Conservation (phyloP, 2,329 filamentous ascomycete species). For the Stachybotrys elegans region DNA sequence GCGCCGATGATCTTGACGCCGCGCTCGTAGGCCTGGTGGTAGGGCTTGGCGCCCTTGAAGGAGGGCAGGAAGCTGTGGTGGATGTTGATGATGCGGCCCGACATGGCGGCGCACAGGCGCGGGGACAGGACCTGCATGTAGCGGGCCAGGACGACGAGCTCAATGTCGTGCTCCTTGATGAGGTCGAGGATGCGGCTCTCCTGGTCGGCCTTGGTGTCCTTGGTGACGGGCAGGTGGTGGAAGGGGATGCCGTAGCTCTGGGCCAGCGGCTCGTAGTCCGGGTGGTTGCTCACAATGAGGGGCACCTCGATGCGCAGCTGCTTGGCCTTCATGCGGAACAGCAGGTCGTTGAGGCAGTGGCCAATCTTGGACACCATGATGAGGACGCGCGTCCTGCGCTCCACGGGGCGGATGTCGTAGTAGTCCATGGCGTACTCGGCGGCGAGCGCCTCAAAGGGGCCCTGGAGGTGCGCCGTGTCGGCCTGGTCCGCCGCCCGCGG, state of each 20-base stretch:
- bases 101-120: slow-evolving; percentile 70
- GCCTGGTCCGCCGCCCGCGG: slow-evolving; percentile 40
- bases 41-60: slow-evolving; percentile 85
- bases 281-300: slow-evolving; percentile 77
- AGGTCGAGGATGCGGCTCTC: slow-evolving; percentile 68
- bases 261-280: slow-evolving; percentile 65
- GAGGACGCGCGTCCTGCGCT: slow-evolving; percentile 68
- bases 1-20: slow-evolving; percentile 87
- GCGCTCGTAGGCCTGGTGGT: slow-evolving; percentile 81
- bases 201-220: slow-evolving; percentile 71
- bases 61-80: slow-evolving; percentile 82
- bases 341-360: slow-evolving; percentile 77
- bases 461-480: slow-evolving; percentile 45
- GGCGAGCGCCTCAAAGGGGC: slow-evolving; percentile 57
- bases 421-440: slow-evolving; percentile 63
- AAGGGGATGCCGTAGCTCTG: slow-evolving; percentile 73
- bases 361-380: slow-evolving; percentile 91
- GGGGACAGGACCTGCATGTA: slow-evolving; percentile 87
- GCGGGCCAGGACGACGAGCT: slow-evolving; percentile 74
- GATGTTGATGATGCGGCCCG: slow-evolving; percentile 86
- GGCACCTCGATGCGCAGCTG: slow-evolving; percentile 68
- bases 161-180: slow-evolving; percentile 62
- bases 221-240: slow-evolving; percentile 73
- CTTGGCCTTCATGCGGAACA: slow-evolving; percentile 71
- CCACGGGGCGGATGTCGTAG: slow-evolving; percentile 64